Evolutionary conservation across 345 rosid species (phyloP).

Genomic region (Kandelia obovata): DNA sequence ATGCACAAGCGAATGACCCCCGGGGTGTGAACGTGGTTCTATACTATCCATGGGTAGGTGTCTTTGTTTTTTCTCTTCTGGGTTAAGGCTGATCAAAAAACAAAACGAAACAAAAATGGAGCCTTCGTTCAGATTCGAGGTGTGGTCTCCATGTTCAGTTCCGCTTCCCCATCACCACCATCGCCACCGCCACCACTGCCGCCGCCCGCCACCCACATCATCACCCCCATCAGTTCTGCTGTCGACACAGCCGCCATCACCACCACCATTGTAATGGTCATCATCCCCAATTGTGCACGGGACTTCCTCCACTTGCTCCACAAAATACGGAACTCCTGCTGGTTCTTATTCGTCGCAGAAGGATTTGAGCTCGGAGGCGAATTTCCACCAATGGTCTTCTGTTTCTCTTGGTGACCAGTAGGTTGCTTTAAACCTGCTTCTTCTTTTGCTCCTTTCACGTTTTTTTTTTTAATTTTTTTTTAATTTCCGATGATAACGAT

Average conservation of each 20-base stretch:
- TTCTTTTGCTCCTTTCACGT: not conserved
- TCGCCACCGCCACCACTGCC: too few relatives aligned
- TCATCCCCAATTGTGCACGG: slow-evolving; percentile 10
- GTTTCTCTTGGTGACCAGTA: slow-evolving; percentile 16
- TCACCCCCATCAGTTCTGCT: not conserved
- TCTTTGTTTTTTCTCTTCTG: too few relatives aligned
- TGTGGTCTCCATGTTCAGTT: slow-evolving; percentile 1
- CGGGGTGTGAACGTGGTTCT: too few relatives aligned
- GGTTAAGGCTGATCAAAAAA: too few relatives aligned
- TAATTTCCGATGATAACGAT: too few relatives aligned
- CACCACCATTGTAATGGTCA: slow-evolving; percentile 13
- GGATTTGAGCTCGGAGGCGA: slow-evolving; percentile 5
- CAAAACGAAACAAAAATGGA: too few relatives aligned
- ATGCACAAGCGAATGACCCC: too few relatives aligned
- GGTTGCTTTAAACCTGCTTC: slow-evolving; percentile 10
- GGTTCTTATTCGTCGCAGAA: slow-evolving; percentile 11
- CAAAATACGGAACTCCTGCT: slow-evolving; percentile 6
- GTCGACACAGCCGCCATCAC: slow-evolving; percentile 16
- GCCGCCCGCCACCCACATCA: slow-evolving; percentile 6
- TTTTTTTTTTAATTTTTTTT: too few relatives aligned
- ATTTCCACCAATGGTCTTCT: not conserved
- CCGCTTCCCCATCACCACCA: slow-evolving; percentile 21
- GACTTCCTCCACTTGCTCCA: slow-evolving; percentile 5
- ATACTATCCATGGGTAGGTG: too few relatives aligned
- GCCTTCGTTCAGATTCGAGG: slow-evolving; percentile 8